Base-by-base conservation (phyloP, 192 early-diverging fungal genomes). In the Entomortierella lignicola region DNA sequence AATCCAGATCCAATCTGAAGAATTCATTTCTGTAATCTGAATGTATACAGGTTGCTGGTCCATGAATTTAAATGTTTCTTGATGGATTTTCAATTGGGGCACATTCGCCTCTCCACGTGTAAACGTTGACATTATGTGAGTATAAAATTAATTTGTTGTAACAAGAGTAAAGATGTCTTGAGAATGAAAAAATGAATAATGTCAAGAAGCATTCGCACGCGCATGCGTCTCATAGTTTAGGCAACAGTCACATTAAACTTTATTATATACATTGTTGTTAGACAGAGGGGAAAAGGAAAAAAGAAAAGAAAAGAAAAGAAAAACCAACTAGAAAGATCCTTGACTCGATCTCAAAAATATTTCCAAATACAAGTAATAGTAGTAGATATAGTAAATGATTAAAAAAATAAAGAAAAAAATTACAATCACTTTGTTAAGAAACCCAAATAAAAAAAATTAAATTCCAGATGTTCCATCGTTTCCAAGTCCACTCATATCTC, bases 31-130 rank as follows among this genome's bases (percentile, higher is more conserved):
- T 13, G 54, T 75, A 17, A 75, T 44, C 23, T 75, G 72, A 54
- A 75, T 63, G n/a, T 67, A 62, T 0, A 75, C 72, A 1, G 72
- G 72, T 2, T 66, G 64, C 21, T 63, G 72, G 53, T 75, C 44
- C 72, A 75, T 75, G 54, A 75, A 75, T 43, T 43, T 18, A 37
- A 77, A 77, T 18, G 58, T 67, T 25, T 68, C 29, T 21, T 77
- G 72, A 52, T 63, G 60, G 23, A 77, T 31, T 18, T 60, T 43
- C 39, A 74, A 48, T 15, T 27, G 57, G 0, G 63, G 72, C 18
- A 25, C 11, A 0, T 50, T 25, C 0, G 50, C 2, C 2, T 58
- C 44, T 23, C 57, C 72, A 10, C 59, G 52, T 11, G 42, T 42
- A 34, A 71, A 71, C 44, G 47, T 15, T 8, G 39, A 4, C 26